Evolutionary conservation across 345 rosid genomes (phyloP).

Genomic region (Brassica rapa): DNA sequence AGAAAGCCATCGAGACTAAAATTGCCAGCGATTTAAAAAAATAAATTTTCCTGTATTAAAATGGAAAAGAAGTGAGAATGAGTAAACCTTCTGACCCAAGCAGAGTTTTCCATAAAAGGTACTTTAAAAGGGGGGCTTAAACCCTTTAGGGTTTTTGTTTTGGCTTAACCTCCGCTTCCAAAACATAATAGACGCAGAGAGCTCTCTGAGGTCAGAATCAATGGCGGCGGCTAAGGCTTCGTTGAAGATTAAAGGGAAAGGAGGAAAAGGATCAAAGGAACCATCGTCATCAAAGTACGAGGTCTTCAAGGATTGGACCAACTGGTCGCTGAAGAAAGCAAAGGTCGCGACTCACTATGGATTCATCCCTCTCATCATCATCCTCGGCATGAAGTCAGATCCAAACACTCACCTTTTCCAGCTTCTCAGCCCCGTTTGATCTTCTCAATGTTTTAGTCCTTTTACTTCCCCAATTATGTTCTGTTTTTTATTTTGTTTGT

Average conservation of each 20-base stretch:
- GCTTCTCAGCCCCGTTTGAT: conserved; percentile 73
- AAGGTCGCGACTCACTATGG: conserved; percentile 87
- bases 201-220: conserved; percentile 29
- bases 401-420: conserved; percentile 83
- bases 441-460: background rate
- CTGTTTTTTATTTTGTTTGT: background rate
- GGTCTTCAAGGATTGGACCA: conserved; percentile 79
- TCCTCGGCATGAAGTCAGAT: conserved; percentile 95
- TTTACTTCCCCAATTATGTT: conserved; percentile 1
- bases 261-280: conserved; percentile 47
- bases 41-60: background rate
- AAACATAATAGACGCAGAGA: background rate
- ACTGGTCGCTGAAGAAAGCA: conserved; percentile 80
- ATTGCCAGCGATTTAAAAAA: conserved; percentile 20
- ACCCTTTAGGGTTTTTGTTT: conserved; percentile 37
- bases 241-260: conserved; percentile 52
- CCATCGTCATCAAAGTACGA: conserved; percentile 43
- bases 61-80: background rate
- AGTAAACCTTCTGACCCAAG: background rate
- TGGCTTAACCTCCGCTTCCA: background rate
- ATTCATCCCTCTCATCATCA: conserved; percentile 80
- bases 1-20: background rate
- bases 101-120: background rate
- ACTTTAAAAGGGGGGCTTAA: conserved; percentile 21
- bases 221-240: conserved; percentile 62